These are phyloP conservation scores for Mercurialis annua DNA, from an alignment of 345 rosid species.

Conservation along the genomic window DNA sequence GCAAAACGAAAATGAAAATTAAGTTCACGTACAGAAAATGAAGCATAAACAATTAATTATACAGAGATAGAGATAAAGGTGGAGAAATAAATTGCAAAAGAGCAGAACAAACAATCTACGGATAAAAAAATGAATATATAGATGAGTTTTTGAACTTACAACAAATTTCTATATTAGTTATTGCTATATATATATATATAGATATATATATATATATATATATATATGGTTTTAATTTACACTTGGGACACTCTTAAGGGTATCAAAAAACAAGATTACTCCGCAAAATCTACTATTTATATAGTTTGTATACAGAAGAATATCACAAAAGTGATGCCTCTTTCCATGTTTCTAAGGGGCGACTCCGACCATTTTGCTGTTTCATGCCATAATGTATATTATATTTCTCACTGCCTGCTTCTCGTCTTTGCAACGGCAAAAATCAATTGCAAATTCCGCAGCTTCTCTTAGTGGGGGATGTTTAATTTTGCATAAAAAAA, in stretches of 20 bases:
- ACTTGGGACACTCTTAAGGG: slow-evolving; percentile 11
- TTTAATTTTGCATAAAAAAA: background rate
- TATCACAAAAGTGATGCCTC: slow-evolving; percentile 30
- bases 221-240: slow-evolving; percentile 28
- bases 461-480: slow-evolving; percentile 6
- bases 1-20: too few species aligned
- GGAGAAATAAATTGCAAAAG: background rate
- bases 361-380: slow-evolving; percentile 12
- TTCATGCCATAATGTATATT: slow-evolving; percentile 6
- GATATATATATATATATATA: too few species aligned
- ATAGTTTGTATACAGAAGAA: slow-evolving; percentile 22
- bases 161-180: slow-evolving; percentile 5
- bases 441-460: slow-evolving; percentile 1
- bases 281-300: slow-evolving; percentile 16
- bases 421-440: background rate
- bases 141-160: slow-evolving; percentile 18
- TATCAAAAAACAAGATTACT: slow-evolving; percentile 16
- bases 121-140: background rate
- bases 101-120: background rate
- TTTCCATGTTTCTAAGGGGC: slow-evolving; percentile 14
- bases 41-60: too few species aligned
- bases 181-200: background rate
- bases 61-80: too few species aligned
- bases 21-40: too few species aligned
- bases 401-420: background rate